These are phyloP conservation scores for Panaeolus papilionaceus DNA, from an alignment of 768 basidiomycete genomes.

Conservation along the genomic window DNA sequence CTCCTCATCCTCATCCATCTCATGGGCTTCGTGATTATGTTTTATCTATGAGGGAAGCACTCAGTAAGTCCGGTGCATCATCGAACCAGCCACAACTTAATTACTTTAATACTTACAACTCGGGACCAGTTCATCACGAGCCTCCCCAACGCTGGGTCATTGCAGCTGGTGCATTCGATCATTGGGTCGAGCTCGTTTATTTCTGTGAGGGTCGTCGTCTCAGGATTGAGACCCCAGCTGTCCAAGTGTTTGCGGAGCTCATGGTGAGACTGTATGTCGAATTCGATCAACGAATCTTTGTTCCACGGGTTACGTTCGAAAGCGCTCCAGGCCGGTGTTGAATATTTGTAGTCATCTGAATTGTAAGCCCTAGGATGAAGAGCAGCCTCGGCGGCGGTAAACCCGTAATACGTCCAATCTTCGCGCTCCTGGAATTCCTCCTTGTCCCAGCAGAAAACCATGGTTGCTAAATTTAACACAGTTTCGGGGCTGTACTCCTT, in stretches of 20 bases:
- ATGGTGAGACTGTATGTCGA: background rate
- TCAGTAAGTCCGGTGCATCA: too few relatives aligned
- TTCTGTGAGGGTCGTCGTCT: slow-evolving; percentile 6
- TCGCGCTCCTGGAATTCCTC: background rate
- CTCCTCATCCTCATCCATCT: too few relatives aligned
- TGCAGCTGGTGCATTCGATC: slow-evolving; percentile 16
- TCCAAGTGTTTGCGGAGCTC: background rate
- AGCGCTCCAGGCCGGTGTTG: background rate
- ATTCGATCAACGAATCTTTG: background rate
- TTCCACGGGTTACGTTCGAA: background rate
- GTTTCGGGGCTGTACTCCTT: background rate
- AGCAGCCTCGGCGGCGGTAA: background rate
- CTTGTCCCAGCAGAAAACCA: background rate
- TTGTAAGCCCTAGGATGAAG: background rate
- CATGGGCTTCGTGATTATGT: too few relatives aligned
- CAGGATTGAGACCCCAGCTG: slow-evolving; percentile 12
- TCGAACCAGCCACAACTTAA: background rate
- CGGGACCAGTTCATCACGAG: slow-evolving; percentile 12
- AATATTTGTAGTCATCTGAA: background rate
- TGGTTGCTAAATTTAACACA: background rate
- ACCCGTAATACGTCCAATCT: background rate
- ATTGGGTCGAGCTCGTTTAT: slow-evolving; percentile 14
- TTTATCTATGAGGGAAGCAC: too few relatives aligned
- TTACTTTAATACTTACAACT: background rate
- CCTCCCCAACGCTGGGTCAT: background rate